phyloP scores from a whole-genome alignment of 169 alveolate genomes.

The Eimeria acervulina region DNA sequence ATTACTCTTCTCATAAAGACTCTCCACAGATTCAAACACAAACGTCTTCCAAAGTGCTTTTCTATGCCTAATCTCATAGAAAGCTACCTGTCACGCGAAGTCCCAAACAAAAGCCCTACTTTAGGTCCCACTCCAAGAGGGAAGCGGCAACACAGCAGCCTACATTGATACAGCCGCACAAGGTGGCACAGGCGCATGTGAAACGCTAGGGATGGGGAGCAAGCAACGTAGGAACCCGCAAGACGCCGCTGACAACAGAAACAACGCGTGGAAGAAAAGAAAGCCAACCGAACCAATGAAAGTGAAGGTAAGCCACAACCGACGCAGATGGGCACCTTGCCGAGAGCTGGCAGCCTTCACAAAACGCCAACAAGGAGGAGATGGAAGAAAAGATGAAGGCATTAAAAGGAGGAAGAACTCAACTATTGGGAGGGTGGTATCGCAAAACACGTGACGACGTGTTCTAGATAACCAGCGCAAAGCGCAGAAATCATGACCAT shows the following conservation, averaged over 20 bases:
- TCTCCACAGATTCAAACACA: constrained; percentile 14
- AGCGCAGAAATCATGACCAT: neutral
- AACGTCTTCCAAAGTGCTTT: neutral
- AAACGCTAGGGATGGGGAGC: neutral
- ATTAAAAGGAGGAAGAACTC: neutral
- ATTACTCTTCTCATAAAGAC: neutral
- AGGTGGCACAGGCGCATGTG: constrained; percentile 27
- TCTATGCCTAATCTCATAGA: neutral
- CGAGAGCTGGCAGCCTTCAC: constrained; percentile 69
- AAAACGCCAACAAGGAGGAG: constrained; percentile 34
- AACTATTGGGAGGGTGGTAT: neutral
- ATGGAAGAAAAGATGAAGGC: neutral
- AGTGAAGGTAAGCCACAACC: neutral
- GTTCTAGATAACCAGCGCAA: neutral
- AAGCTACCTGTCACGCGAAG: neutral
- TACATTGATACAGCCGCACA: neutral
- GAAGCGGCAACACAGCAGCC: neutral
- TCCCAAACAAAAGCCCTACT: neutral
- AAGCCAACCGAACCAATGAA: neutral
- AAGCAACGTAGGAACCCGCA: neutral
- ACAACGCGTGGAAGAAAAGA: neutral
- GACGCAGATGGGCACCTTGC: neutral
- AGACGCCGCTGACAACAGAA: neutral
- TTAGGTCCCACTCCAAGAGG: neutral
- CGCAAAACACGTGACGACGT: neutral